Conservation (phyloP, 2,329 filamentous ascomycete species). For the Fonsecaea nubica region DNA sequence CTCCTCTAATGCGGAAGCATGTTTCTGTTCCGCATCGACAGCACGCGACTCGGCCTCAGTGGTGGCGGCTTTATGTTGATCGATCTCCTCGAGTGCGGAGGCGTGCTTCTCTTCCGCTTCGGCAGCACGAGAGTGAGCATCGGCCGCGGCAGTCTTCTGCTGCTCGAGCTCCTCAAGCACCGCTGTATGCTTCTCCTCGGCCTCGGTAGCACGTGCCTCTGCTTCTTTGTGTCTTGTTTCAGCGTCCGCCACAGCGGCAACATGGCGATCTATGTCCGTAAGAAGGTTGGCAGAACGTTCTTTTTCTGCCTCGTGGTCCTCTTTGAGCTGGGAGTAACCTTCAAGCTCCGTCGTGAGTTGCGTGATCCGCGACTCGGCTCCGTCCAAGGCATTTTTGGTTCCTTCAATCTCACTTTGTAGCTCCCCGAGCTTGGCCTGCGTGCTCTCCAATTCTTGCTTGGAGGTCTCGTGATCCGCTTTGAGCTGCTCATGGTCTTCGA, state of each 20-base stretch:
- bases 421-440: conserved; percentile 26
- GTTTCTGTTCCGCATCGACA: conserved; percentile 10
- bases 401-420: conserved; percentile 23
- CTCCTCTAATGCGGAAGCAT: background rate
- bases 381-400: conserved; percentile 17
- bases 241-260: conserved; percentile 17
- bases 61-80: background rate
- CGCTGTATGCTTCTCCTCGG: conserved; percentile 10
- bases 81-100: conserved; percentile 8
- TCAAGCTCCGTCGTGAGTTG: conserved; percentile 27
- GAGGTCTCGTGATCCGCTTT: conserved; percentile 10
- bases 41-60: conserved; percentile 7
- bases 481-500: conserved; percentile 11
- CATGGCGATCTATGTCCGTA: conserved; percentile 18
- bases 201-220: background rate
- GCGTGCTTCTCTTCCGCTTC: conserved; percentile 14
- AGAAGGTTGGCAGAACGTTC: conserved; percentile 16
- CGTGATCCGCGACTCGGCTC: conserved; percentile 23
- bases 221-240: conserved; percentile 18
- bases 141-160: conserved; percentile 17
- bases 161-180: conserved; percentile 11
- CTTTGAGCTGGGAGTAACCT: conserved; percentile 21
- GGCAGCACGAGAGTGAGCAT: conserved; percentile 13
- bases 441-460: conserved; percentile 22
- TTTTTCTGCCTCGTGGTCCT: conserved; percentile 8